phyloP scores from a whole-genome alignment of 192 early-diverging fungal genomes.

The Anaeromyces robustus region DNA sequence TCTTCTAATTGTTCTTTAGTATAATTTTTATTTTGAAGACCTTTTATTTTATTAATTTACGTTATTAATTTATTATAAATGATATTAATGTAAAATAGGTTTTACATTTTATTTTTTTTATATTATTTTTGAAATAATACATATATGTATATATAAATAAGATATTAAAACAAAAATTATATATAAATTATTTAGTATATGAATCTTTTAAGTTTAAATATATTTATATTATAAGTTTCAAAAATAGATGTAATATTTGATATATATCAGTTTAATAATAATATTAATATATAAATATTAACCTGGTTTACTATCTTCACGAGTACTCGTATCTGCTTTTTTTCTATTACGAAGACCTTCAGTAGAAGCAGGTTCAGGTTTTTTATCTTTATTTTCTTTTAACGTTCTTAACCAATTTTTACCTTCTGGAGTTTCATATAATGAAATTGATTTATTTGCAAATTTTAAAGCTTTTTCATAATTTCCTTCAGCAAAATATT shows the following conservation, averaged over 20 bases:
- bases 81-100: no score
- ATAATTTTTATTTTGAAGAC: slow-evolving; percentile 31
- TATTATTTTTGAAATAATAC: no score
- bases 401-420: slow-evolving; percentile 20
- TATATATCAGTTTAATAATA: no score
- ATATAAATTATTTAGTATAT: no score
- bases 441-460: slow-evolving; percentile 58
- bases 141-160: no score
- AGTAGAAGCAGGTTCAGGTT: background rate
- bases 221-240: no score
- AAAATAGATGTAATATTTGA: no score
- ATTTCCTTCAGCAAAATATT: slow-evolving; percentile 49
- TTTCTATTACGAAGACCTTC: slow-evolving; percentile 5
- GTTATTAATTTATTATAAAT: slow-evolving; percentile 10
- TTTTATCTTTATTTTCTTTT: slow-evolving; percentile 9
- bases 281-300: slow-evolving; percentile 6
- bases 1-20: slow-evolving; percentile 62
- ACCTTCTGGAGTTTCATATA: slow-evolving; percentile 61
- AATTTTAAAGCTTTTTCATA: slow-evolving; percentile 57
- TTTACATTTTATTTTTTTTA: no score
- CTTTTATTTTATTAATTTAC: background rate
- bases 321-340: slow-evolving; percentile 6
- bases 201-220: no score
- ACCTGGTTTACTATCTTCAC: slow-evolving; percentile 7
- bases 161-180: no score